These are phyloP conservation scores for Cerrena zonata DNA, from an alignment of 1,284 basidiomycete genomes.

Conservation along the genomic window DNA sequence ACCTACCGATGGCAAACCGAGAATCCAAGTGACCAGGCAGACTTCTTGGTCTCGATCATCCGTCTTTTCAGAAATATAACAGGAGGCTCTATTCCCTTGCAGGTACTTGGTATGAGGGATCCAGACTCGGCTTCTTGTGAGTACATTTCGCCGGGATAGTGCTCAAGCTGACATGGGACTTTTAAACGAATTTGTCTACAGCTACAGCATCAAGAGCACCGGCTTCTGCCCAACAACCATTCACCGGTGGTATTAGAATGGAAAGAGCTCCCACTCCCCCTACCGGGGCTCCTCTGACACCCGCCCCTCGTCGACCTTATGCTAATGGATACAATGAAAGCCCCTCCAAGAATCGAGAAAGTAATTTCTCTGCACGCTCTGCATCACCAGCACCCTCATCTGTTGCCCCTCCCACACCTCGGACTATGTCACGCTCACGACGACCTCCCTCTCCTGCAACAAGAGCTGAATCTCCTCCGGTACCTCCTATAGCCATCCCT, in stretches of 20 bases:
- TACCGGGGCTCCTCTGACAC: constrained; percentile 22
- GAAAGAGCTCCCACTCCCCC: constrained; percentile 28
- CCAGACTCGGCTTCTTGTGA: constrained; percentile 24
- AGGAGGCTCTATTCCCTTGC: constrained; percentile 41
- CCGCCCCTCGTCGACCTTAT: constrained; percentile 21
- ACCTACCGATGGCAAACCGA: constrained; percentile 87
- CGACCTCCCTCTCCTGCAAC: constrained; percentile 17
- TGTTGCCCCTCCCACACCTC: constrained; percentile 13
- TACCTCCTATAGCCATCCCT: constrained; percentile 6
- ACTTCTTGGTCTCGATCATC: constrained; percentile 66
- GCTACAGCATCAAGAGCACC: constrained; percentile 28
- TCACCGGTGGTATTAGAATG: constrained; percentile 17
- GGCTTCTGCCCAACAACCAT: constrained; percentile 2
- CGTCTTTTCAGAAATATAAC: constrained; percentile 65
- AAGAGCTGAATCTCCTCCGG: constrained; percentile 21
- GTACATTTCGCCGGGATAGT: too few relatives aligned
- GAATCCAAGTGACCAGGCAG: constrained; percentile 59
- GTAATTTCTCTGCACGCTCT: constrained; percentile 15
- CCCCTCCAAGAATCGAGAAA: constrained; percentile 15
- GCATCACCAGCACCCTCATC: constrained; percentile 7
- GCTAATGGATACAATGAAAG: constrained; percentile 19
- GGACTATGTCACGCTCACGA: constrained; percentile 19
- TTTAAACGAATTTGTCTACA: too few relatives aligned
- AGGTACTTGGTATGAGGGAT: constrained; percentile 51
- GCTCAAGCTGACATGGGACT: too few relatives aligned